A percentile compares a stretch with the other conserved stretches of the same genome.
phyloP scores from a whole-genome alignment of 495 filamentous ascomycete genomes.

The Haplographium delicatum region DNA sequence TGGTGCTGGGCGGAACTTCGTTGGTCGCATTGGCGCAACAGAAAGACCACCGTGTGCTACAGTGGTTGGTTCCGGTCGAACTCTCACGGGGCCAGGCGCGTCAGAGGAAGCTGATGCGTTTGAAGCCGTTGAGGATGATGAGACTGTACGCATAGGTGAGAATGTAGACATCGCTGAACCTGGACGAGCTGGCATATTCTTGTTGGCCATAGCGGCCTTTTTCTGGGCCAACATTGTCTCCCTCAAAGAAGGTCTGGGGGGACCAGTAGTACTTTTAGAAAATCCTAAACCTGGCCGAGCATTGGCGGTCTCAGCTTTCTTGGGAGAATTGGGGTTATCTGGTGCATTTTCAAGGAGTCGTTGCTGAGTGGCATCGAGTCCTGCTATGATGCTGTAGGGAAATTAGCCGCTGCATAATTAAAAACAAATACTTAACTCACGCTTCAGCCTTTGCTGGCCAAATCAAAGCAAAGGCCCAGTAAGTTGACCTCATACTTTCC shows the following conservation, averaged over 20 bases:
- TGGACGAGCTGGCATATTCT: conserved; percentile 60
- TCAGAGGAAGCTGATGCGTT: conserved; percentile 36
- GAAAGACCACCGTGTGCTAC: conserved; percentile 43
- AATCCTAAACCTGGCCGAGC: conserved; percentile 48
- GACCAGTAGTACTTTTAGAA: conserved; percentile 49
- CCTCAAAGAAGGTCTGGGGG: conserved; percentile 55
- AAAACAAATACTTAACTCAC: conserved; percentile 38
- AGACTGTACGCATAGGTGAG: conserved; percentile 49
- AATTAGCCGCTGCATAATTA: conserved; percentile 28
- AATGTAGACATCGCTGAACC: conserved; percentile 68
- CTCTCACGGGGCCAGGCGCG: conserved; percentile 20
- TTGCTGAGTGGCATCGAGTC: conserved; percentile 68
- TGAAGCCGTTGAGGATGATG: conserved; percentile 35
- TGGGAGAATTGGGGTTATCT: conserved; percentile 67
- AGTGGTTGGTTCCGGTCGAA: conserved; percentile 35
- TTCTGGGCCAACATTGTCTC: conserved; percentile 84
- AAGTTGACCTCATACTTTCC: conserved; percentile 75
- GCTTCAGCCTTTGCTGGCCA: conserved; percentile 75
- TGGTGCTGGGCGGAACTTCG: conserved; percentile 27
- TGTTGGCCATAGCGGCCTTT: conserved; percentile 55
- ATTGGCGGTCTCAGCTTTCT: conserved; percentile 42
- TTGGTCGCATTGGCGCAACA: conserved; percentile 50
- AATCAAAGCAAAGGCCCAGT: conserved; percentile 70
- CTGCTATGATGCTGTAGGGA: conserved; percentile 58
- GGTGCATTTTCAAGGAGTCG: conserved; percentile 71